Evolutionary conservation across 73 alveolate genomes (phyloP).

Genomic region (Blepharisma japonicum): DNA sequence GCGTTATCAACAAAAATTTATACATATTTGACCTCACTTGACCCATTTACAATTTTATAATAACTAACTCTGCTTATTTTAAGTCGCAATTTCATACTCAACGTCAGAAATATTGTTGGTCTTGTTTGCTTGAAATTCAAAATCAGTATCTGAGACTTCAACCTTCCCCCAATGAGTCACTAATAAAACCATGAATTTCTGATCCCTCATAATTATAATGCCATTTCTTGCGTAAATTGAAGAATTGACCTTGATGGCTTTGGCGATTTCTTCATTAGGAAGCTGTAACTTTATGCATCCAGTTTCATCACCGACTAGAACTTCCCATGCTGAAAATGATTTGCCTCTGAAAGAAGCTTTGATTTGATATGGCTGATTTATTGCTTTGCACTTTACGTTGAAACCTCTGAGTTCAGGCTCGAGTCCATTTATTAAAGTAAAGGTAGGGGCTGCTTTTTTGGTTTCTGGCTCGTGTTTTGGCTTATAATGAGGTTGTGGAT

Average conservation of each 20-base stretch:
- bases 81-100: neutral
- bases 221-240: neutral
- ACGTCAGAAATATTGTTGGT: neutral
- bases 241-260: neutral
- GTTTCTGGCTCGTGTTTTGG: too few species aligned
- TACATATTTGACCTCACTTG: too few species aligned
- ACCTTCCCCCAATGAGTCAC: neutral
- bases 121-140: neutral
- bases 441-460: too few species aligned
- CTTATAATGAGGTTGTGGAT: too few species aligned
- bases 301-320: neutral
- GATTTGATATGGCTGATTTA: neutral
- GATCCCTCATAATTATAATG: neutral
- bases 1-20: too few species aligned
- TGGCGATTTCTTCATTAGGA: neutral
- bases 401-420: conserved; percentile 4
- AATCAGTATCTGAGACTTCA: neutral
- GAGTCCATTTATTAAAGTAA: neutral
- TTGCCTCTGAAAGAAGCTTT: neutral
- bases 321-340: neutral
- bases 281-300: neutral
- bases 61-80: too few species aligned
- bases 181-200: neutral
- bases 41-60: too few species aligned
- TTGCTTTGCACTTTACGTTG: neutral